These are phyloP conservation scores for Aspergillus coremiiformis DNA, from an alignment of 495 filamentous ascomycete species.

Conservation along the genomic window DNA sequence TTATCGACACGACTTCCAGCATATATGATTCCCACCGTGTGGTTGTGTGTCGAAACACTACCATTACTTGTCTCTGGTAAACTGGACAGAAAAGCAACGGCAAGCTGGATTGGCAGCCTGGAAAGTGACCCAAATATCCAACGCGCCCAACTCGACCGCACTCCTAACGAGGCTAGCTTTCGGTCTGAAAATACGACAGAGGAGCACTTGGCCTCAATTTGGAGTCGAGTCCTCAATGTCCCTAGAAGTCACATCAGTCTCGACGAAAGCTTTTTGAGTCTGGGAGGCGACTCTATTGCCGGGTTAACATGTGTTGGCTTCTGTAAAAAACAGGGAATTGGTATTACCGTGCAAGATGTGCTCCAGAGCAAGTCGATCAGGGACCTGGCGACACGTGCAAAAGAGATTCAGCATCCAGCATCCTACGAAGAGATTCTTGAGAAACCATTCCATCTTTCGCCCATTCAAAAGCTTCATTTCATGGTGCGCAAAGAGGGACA, in stretches of 20 bases:
- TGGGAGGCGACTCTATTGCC: conserved; percentile 64
- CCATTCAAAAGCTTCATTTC: conserved; percentile 67
- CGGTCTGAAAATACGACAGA: conserved; percentile 29
- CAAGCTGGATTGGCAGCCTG: conserved; percentile 29
- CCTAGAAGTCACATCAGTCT: conserved; percentile 38
- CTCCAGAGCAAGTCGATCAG: conserved; percentile 41
- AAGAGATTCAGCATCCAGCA: conserved; percentile 21
- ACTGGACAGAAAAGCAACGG: conserved; percentile 40
- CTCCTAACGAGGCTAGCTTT: conserved; percentile 5
- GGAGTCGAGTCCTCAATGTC: conserved; percentile 48
- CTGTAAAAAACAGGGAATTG: conserved; percentile 44
- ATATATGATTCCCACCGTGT: conserved; percentile 52
- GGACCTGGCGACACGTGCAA: conserved; percentile 32
- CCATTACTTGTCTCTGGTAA: conserved; percentile 48
- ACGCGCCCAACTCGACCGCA: not conserved
- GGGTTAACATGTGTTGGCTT: conserved; percentile 58
- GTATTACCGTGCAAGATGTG: conserved; percentile 48
- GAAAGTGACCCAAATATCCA: conserved; percentile 23
- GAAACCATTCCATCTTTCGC: conserved; percentile 56
- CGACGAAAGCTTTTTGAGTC: conserved; percentile 52
- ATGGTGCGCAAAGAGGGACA: conserved; percentile 45
- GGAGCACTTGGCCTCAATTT: conserved; percentile 35
- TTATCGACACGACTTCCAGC: conserved; percentile 31
- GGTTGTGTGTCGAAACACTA: conserved; percentile 42
- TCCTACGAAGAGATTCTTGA: conserved; percentile 35